Evolutionary conservation across 108 stramenopile species (phyloP).

Genomic region (Nitzschia sp.): DNA sequence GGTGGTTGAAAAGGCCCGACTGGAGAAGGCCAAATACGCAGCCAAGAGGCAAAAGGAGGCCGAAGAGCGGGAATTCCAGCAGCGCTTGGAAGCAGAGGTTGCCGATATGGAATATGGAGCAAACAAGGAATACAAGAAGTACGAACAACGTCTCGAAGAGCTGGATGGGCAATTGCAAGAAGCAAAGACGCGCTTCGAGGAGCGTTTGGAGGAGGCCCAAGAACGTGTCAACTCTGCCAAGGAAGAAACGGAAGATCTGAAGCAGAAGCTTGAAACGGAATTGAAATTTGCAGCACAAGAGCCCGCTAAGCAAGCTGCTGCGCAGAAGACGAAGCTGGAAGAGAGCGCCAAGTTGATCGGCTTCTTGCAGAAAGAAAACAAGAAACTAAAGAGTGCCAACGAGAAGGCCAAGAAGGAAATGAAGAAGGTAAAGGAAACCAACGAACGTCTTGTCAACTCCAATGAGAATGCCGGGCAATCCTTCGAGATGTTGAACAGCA

Average conservation of each 20-base stretch:
- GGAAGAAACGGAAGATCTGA: constrained; percentile 29
- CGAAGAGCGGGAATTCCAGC: constrained; percentile 35
- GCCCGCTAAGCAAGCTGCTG: constrained; percentile 34
- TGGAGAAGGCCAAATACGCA: constrained; percentile 16
- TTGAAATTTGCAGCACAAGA: constrained; percentile 27
- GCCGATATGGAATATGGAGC: constrained; percentile 34
- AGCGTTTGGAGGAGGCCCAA: constrained; percentile 33
- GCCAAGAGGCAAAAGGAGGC: constrained; percentile 30
- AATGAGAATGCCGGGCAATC: constrained; percentile 62
- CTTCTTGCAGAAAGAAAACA: constrained; percentile 63
- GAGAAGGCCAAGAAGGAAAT: constrained; percentile 54
- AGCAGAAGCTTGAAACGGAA: constrained; percentile 33
- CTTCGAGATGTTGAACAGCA: constrained; percentile 54
- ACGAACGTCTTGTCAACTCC: constrained; percentile 48
- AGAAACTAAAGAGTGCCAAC: constrained; percentile 45
- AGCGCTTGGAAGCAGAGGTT: constrained; percentile 29
- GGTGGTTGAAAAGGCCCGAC: constrained; percentile 26
- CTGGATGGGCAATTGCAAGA: constrained; percentile 41
- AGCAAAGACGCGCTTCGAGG: constrained; percentile 35
- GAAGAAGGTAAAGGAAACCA: constrained; percentile 58
- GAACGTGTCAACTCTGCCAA: constrained; percentile 31
- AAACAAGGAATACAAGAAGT: constrained; percentile 46
- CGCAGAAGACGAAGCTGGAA: constrained; percentile 49
- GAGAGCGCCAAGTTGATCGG: constrained; percentile 54
- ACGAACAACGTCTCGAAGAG: constrained; percentile 43